phyloP scores from a whole-genome alignment of 495 filamentous ascomycete genomes.

The Trichodelitschia bisporula region DNA sequence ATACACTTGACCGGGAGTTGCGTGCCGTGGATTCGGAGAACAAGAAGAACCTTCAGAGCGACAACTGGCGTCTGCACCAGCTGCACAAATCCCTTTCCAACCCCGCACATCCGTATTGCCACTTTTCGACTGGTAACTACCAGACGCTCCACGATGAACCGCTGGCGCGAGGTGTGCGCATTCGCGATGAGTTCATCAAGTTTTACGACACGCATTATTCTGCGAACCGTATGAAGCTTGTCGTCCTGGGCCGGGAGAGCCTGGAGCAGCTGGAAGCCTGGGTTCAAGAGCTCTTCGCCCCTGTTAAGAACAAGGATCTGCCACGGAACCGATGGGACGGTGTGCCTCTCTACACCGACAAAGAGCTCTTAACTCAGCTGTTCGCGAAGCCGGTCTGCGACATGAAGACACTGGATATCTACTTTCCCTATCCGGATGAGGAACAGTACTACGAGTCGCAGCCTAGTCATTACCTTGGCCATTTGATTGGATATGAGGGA shows the following conservation, averaged over 20 bases:
- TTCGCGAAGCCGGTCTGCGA: constrained; percentile 98
- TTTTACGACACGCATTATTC: constrained; percentile 86
- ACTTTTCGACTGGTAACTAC: constrained; percentile 88
- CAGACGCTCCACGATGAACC: constrained; percentile 73
- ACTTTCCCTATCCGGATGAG: constrained; percentile 78
- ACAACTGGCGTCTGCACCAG: constrained; percentile 80
- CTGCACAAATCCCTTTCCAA: constrained; percentile 80
- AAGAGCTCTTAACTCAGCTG: constrained; percentile 50
- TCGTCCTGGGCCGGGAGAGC: constrained; percentile 69
- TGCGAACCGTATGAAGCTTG: constrained; percentile 88
- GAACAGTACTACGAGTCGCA: constrained; percentile 61
- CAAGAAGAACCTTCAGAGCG: constrained; percentile 97
- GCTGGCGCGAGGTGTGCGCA: constrained; percentile 56
- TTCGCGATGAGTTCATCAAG: constrained; percentile 82
- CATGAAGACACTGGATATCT: constrained; percentile 55
- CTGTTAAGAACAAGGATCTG: constrained; percentile 64
- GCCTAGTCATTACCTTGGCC: constrained; percentile 73
- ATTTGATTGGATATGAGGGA: constrained; percentile 90
- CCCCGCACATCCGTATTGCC: constrained; percentile 73
- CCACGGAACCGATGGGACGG: constrained; percentile 60
- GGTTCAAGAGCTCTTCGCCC: constrained; percentile 69
- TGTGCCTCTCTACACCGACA: constrained; percentile 38
- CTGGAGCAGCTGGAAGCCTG: constrained; percentile 72
- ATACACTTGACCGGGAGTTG: constrained; percentile 77
- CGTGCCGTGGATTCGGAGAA: constrained; percentile 93